Evolutionary conservation across 2,329 filamentous ascomycete genomes (phyloP).

Genomic region (Penicillium expansum): DNA sequence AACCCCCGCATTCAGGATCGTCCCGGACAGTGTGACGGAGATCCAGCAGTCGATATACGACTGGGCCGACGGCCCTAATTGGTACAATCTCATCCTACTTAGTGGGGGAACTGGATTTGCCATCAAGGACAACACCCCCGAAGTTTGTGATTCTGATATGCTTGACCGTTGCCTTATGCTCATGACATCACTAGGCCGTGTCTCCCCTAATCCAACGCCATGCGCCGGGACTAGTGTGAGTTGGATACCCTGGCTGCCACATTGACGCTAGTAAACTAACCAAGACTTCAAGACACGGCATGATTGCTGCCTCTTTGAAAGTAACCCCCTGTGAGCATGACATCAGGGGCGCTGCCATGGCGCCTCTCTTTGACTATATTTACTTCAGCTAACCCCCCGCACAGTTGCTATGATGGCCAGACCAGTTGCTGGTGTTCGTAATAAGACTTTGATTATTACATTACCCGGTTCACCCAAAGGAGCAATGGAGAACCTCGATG

Average conservation of each 20-base stretch:
- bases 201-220: conserved; percentile 74
- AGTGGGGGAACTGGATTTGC: conserved; percentile 95
- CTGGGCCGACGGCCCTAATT: conserved; percentile 68
- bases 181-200: conserved; percentile 61
- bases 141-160: conserved; percentile 55
- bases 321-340: conserved; percentile 78
- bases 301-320: conserved; percentile 78
- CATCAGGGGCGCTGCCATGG: conserved; percentile 11
- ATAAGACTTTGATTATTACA: conserved; percentile 79
- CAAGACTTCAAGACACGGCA: conserved; percentile 64
- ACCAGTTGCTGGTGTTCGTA: conserved; percentile 82
- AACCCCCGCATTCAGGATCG: conserved; percentile 67
- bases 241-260: conserved; percentile 10
- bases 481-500: conserved; percentile 86
- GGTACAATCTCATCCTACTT: conserved; percentile 73
- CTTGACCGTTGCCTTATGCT: conserved; percentile 10
- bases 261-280: conserved; percentile 16
- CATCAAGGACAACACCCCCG: conserved; percentile 78
- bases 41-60: conserved; percentile 71
- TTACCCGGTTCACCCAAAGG: conserved; percentile 94
- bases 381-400: conserved; percentile 21
- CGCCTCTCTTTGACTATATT: conserved; percentile 12
- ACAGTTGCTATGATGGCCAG: conserved; percentile 94
- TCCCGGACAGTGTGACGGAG: conserved; percentile 69
- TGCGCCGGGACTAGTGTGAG: conserved; percentile 78